These are phyloP conservation scores for Termitomyces bulborhizus DNA, from an alignment of 768 basidiomycete genomes.

Conservation along the genomic window DNA sequence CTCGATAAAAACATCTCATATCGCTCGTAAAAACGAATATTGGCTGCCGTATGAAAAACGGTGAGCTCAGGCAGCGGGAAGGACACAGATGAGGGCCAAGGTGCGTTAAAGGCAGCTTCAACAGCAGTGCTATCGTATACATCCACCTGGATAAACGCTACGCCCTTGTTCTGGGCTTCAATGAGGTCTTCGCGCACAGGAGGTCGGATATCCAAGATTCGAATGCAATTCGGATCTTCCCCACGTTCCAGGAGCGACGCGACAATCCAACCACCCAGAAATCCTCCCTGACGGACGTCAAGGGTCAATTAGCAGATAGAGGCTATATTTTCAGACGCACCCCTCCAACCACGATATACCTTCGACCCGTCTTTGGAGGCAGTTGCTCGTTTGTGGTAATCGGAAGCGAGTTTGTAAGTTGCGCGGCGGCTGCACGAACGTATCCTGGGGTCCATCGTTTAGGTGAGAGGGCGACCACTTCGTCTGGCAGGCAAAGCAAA, in stretches of 20 bases:
- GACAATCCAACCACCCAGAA: constrained; percentile 76
- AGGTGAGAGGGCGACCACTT: constrained; percentile 44
- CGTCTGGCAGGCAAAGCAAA: constrained; percentile 42
- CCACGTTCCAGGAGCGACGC: constrained; percentile 62
- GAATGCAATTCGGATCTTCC: constrained; percentile 58
- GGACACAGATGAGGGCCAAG: constrained; percentile 43
- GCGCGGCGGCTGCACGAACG: constrained; percentile 30
- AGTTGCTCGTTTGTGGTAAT: constrained; percentile 38
- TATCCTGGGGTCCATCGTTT: constrained; percentile 40
- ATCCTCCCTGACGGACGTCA: constrained; percentile 50
- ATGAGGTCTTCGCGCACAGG: constrained; percentile 54
- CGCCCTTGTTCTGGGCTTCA: constrained; percentile 42
- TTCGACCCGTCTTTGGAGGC: constrained; percentile 63
- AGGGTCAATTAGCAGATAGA: neutral
- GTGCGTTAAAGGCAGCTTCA: constrained; percentile 52
- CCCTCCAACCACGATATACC: constrained; percentile 74
- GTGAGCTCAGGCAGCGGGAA: constrained; percentile 37
- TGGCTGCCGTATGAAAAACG: constrained; percentile 73
- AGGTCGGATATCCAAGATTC: constrained; percentile 60
- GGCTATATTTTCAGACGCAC: constrained; percentile 21
- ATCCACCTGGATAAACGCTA: constrained; percentile 56
- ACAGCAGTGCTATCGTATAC: constrained; percentile 49
- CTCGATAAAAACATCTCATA: constrained; percentile 39
- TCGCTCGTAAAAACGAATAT: constrained; percentile 74
- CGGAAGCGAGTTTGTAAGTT: constrained; percentile 26